These are phyloP conservation scores for Bathelium albidoporum DNA, from an alignment of 495 filamentous ascomycete genomes.

Conservation along the genomic window DNA sequence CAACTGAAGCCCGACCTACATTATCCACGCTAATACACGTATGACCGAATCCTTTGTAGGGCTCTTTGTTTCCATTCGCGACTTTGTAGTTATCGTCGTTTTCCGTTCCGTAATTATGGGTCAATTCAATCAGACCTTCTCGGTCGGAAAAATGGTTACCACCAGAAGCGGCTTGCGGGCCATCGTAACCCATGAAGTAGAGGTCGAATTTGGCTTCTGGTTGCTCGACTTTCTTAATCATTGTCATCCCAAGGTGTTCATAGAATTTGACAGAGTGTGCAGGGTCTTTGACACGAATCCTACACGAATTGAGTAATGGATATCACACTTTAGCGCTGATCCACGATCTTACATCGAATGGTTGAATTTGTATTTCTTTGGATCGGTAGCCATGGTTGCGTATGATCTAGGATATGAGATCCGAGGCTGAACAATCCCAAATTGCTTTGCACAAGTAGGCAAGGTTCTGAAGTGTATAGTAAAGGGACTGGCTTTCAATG, in stretches of 20 bases:
- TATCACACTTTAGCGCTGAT: conserved; percentile 4
- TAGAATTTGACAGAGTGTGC: conserved; percentile 90
- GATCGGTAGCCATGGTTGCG: conserved; percentile 64
- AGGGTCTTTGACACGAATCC: conserved; percentile 93
- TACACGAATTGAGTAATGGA: conserved; percentile 26
- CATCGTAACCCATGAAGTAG: conserved; percentile 73
- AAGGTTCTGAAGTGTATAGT: neutral
- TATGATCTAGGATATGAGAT: conserved; percentile 18
- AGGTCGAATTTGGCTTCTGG: conserved; percentile 82
- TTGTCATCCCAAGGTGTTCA: conserved; percentile 79
- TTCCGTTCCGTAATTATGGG: conserved; percentile 96
- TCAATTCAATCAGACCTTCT: conserved; percentile 83
- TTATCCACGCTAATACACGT: conserved; percentile 81
- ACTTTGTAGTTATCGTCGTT: conserved; percentile 70
- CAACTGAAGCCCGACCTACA: conserved; percentile 34
- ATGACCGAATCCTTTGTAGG: conserved; percentile 81
- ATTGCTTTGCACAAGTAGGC: neutral
- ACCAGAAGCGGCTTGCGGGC: conserved; percentile 46
- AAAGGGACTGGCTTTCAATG: neutral
- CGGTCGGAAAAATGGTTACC: conserved; percentile 67
- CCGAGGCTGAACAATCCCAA: neutral
- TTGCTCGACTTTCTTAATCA: conserved; percentile 64
- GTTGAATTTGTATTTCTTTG: conserved; percentile 78
- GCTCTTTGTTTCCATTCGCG: conserved; percentile 83
- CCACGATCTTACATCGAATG: conserved; percentile 54